Evolutionary conservation across 139 green algal species (phyloP).

Genomic region (Coelastrella sp.): DNA sequence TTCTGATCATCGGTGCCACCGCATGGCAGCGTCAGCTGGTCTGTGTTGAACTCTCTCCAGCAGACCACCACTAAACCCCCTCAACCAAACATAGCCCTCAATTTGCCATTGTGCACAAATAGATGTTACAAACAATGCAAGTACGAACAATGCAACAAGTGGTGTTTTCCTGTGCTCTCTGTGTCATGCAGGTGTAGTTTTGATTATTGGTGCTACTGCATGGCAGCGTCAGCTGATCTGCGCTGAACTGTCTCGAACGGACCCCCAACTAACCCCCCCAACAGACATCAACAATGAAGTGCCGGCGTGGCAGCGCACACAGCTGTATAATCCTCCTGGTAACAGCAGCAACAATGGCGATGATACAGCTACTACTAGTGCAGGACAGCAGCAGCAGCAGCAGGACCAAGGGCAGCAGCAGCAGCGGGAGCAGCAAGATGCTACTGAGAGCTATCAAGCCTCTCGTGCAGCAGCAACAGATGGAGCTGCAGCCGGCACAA

Average conservation of each 20-base stretch:
- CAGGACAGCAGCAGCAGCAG: background rate
- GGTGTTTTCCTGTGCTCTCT: background rate
- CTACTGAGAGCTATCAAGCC: background rate
- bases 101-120: no score
- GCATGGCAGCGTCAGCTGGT: no score
- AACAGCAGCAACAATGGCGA: slow-evolving; percentile 41
- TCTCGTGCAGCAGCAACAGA: background rate
- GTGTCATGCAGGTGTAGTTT: slow-evolving; percentile 61
- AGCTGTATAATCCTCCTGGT: slow-evolving; percentile 65
- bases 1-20: slow-evolving; percentile 65
- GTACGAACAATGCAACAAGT: no score
- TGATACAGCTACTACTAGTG: background rate
- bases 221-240: slow-evolving; percentile 78
- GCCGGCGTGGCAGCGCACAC: slow-evolving; percentile 65
- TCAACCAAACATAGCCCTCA: background rate
- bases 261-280: slow-evolving; percentile 60
- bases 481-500: background rate
- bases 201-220: slow-evolving; percentile 75
- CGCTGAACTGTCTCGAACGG: slow-evolving; percentile 56
- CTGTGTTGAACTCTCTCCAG: background rate
- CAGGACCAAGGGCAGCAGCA: slow-evolving; percentile 4
- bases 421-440: background rate
- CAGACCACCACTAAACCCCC: no score
- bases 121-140: no score
- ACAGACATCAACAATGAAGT: slow-evolving; percentile 82